phyloP scores from a whole-genome alignment of 2,329 filamentous ascomycete species.

The Aureobasidium sp. region DNA sequence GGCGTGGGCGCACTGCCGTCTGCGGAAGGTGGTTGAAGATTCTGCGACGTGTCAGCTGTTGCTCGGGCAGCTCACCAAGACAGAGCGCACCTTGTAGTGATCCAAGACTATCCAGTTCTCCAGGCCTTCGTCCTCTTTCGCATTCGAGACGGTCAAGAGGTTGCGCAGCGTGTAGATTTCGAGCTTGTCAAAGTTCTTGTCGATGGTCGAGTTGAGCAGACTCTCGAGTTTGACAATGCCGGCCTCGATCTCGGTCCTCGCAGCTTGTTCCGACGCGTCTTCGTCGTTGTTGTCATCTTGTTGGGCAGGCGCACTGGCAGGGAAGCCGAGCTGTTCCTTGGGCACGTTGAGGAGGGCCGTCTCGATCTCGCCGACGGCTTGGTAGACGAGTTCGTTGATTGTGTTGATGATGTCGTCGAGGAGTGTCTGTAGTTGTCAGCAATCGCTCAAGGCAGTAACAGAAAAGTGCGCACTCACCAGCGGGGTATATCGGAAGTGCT shows the following conservation, averaged over 20 bases:
- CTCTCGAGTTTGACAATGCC: constrained; percentile 49
- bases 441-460: neutral
- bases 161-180: constrained; percentile 82
- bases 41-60: constrained; percentile 12
- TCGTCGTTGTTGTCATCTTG: constrained; percentile 24
- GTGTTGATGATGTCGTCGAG: constrained; percentile 98
- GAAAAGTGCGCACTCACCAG: constrained; percentile 51
- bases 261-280: constrained; percentile 36
- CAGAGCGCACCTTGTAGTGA: constrained; percentile 65
- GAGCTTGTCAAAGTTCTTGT: constrained; percentile 43
- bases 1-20: constrained; percentile 44
- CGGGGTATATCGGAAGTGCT: constrained; percentile 92
- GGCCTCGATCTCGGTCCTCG: constrained; percentile 69
- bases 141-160: constrained; percentile 41
- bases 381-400: constrained; percentile 86
- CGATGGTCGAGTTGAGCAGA: constrained; percentile 40
- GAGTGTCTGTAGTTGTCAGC: constrained; percentile 53
- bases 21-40: constrained; percentile 21
- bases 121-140: constrained; percentile 31
- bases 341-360: constrained; percentile 66
- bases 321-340: constrained; percentile 72
- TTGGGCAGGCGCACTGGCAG: constrained; percentile 18
- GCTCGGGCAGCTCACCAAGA: neutral
- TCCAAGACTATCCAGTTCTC: constrained; percentile 69
- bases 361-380: constrained; percentile 81